Conservation (phyloP, 2,329 filamentous ascomycete species). For the Fusarium temperatum region DNA sequence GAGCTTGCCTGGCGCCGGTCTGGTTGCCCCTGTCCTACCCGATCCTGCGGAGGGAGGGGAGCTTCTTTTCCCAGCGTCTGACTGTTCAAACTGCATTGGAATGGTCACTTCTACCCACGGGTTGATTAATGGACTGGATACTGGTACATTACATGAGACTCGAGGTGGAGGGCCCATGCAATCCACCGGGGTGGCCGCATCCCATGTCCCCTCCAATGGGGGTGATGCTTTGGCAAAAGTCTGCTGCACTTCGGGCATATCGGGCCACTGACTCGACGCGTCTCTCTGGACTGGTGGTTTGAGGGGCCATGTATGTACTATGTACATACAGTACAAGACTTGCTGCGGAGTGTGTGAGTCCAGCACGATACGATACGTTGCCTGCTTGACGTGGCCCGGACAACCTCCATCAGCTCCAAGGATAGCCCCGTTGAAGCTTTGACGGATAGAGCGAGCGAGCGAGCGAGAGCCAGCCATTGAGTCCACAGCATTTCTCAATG, state of each 20-base stretch:
- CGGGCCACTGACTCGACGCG: slow-evolving; percentile 36
- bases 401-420: slow-evolving; percentile 36
- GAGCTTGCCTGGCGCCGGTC: neutral
- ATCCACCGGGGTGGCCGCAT: slow-evolving; percentile 38
- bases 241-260: slow-evolving; percentile 40
- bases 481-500: slow-evolving; percentile 17
- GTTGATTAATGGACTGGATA: slow-evolving; percentile 34
- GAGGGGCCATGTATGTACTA: slow-evolving; percentile 8
- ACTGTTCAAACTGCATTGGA: slow-evolving; percentile 1
- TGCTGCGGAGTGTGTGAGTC: neutral
- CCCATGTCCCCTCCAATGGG: slow-evolving; percentile 42
- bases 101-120: slow-evolving; percentile 33
- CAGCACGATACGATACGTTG: neutral
- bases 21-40: slow-evolving; percentile 23
- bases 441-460: neutral
- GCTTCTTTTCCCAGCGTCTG: slow-evolving; percentile 22
- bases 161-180: slow-evolving; percentile 40
- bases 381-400: slow-evolving; percentile 31
- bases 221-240: slow-evolving; percentile 38
- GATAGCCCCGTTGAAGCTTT: slow-evolving; percentile 33
- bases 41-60: slow-evolving; percentile 26
- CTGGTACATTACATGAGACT: slow-evolving; percentile 25
- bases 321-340: neutral
- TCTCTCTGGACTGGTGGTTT: slow-evolving; percentile 18
- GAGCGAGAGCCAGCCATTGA: slow-evolving; percentile 24